Conservation (phyloP, 1,284 basidiomycete genomes). For the Irpex rosettiformis region DNA sequence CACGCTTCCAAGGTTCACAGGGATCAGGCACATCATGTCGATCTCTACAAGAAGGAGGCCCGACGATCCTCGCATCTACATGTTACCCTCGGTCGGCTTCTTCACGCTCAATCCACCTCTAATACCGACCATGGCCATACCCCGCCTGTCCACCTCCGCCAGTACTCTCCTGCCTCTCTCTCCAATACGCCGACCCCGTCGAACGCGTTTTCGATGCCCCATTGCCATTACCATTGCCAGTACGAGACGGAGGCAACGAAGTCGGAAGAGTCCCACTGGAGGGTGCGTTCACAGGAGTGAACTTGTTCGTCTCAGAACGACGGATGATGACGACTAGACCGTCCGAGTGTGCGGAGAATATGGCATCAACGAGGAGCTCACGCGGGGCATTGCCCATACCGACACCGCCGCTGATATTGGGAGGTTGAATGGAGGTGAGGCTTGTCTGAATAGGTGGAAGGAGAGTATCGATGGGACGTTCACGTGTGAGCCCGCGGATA, state of each 20-base stretch:
- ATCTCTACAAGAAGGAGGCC: too few species aligned
- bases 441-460: slow-evolving; percentile 12
- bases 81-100: too few species aligned
- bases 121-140: too few species aligned
- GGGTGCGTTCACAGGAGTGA: background rate
- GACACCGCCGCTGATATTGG: too few species aligned
- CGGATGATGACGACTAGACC: slow-evolving; percentile 75
- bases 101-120: too few species aligned
- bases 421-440: slow-evolving; percentile 11
- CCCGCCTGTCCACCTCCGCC: too few species aligned
- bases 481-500: slow-evolving; percentile 14
- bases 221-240: slow-evolving; percentile 41
- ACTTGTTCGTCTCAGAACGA: slow-evolving; percentile 14
- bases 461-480: slow-evolving; percentile 18
- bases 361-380: slow-evolving; percentile 61
- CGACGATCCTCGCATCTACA: too few species aligned
- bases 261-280: background rate
- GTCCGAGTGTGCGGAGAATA: slow-evolving; percentile 79
- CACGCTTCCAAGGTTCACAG: too few species aligned
- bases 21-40: too few species aligned
- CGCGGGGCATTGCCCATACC: too few species aligned
- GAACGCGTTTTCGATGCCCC: slow-evolving; percentile 57
- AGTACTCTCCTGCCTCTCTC: too few species aligned
- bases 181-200: too few species aligned
- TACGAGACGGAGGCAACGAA: background rate